Base-by-base conservation (phyloP, 805 yeast species). In the Candida boidinii region DNA sequence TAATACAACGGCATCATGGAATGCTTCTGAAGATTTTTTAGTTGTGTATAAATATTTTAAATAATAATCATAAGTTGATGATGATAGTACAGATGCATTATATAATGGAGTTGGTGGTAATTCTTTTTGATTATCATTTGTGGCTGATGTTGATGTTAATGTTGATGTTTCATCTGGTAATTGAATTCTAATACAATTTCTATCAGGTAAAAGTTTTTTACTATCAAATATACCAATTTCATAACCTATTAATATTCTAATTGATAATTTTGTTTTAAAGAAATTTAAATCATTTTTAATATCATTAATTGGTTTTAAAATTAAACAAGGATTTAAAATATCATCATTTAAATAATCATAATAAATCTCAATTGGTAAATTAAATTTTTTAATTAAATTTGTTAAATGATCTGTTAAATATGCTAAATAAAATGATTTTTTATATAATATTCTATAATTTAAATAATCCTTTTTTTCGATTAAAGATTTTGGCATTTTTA, bases 391-490 rank as follows among this genome's bases (percentile, higher is more conserved):
- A 14, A 79, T 62, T 25, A 70, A 53, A 1, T 70, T 56, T 26
- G 70, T 66, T 41, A 88, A 60, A 34, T 75, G 66, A 30, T 78
- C 77, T 1, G 94, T 80, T 37, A 92, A 49, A 49, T 76, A 80
- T 2, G 95, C 90, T 35, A 87, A 45, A 49, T 87, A 92, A 44
- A 84, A 90, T 7, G 96, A 76, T 44, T 95, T 71, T 57, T 92
- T 92, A 60, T 90, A 87, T 36, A 86, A 62, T 25, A 92, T 90
- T 51, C 97, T 69, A 60, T 83, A 86, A 59, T 92, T 92, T 46
- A 90, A 64, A 49, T 79, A 85, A 55, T 92, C 98, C 59, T 92
- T 92, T 32, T 79, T 77, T 48, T 81, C 87, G 50, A 92, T 81
- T 30, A 82, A 53, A 18, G 61, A 58, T 32, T 62, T 58, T 5